Evolutionary conservation across 1,284 basidiomycete species (phyloP).

Genomic region (Fomitopsis palustris): DNA sequence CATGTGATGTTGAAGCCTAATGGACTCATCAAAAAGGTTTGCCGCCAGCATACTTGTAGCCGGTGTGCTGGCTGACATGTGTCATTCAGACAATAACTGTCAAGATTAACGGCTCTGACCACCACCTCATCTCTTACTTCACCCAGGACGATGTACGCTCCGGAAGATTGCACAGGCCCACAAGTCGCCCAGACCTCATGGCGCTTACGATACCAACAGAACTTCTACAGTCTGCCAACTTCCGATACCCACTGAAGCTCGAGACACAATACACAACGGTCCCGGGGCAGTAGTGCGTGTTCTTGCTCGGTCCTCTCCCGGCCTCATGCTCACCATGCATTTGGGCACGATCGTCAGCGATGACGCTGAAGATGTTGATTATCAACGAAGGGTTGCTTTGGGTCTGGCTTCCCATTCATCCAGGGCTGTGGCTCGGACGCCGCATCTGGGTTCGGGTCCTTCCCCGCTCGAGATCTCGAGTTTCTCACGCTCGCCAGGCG

Average conservation of each 20-base stretch:
- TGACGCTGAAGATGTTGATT: slow-evolving; percentile 23
- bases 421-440: slow-evolving; percentile 12
- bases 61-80: slow-evolving; percentile 11
- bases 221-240: slow-evolving; percentile 67
- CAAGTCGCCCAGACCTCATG: slow-evolving; percentile 62
- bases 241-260: slow-evolving; percentile 68
- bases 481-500: slow-evolving; percentile 19
- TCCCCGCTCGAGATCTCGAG: slow-evolving; percentile 16
- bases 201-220: slow-evolving; percentile 62
- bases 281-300: slow-evolving; percentile 52
- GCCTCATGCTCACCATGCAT: slow-evolving; percentile 16
- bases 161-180: slow-evolving; percentile 60
- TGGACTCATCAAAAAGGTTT: slow-evolving; percentile 71
- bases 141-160: slow-evolving; percentile 70
- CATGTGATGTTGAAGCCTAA: slow-evolving; percentile 66
- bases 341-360: slow-evolving; percentile 17
- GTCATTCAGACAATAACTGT: slow-evolving; percentile 70
- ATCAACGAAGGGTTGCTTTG: slow-evolving; percentile 19
- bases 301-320: slow-evolving; percentile 6
- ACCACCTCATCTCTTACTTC: slow-evolving; percentile 81
- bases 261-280: slow-evolving; percentile 61
- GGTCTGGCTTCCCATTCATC: slow-evolving; percentile 12
- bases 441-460: slow-evolving; percentile 19
- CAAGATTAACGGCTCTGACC: slow-evolving; percentile 69
- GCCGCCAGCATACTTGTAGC: slow-evolving; percentile 8